phyloP scores from a whole-genome alignment of 306 rosid genomes.

The Medicago lupulina region DNA sequence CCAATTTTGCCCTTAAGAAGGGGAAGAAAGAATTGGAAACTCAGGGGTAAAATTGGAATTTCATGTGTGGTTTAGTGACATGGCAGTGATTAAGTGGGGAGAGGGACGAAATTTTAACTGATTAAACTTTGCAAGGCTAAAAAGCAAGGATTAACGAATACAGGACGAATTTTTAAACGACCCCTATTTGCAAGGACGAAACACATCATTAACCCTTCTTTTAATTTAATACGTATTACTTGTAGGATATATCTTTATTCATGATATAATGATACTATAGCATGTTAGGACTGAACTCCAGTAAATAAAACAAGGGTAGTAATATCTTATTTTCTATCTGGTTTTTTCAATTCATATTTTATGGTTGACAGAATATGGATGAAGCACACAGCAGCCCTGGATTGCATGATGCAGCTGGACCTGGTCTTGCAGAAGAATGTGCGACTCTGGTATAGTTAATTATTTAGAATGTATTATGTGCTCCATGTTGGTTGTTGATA shows the following conservation, averaged over 20 bases:
- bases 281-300: constrained; percentile 25
- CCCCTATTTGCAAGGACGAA: too few relatives aligned
- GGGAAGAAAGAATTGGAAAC: too few relatives aligned
- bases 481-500: constrained; percentile 11
- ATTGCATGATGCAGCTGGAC: constrained; percentile 96
- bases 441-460: constrained; percentile 70
- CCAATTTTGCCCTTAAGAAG: too few relatives aligned
- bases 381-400: constrained; percentile 98
- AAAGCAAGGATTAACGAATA: too few relatives aligned
- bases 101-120: too few relatives aligned
- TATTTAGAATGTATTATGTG: constrained; percentile 15
- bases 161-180: too few relatives aligned
- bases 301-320: constrained; percentile 12
- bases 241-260: constrained; percentile 8
- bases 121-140: too few relatives aligned
- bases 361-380: constrained; percentile 75
- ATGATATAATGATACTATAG: constrained; percentile 18
- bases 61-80: too few relatives aligned
- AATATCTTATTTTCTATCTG: constrained; percentile 34
- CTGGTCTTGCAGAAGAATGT: constrained; percentile 97
- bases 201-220: too few relatives aligned
- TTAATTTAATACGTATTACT: constrained; percentile 12
- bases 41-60: too few relatives aligned
- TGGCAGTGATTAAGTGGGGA: too few relatives aligned
- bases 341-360: constrained; percentile 35